phyloP scores from a whole-genome alignment of 1,284 basidiomycete species.

The Austroboletus sp. region DNA sequence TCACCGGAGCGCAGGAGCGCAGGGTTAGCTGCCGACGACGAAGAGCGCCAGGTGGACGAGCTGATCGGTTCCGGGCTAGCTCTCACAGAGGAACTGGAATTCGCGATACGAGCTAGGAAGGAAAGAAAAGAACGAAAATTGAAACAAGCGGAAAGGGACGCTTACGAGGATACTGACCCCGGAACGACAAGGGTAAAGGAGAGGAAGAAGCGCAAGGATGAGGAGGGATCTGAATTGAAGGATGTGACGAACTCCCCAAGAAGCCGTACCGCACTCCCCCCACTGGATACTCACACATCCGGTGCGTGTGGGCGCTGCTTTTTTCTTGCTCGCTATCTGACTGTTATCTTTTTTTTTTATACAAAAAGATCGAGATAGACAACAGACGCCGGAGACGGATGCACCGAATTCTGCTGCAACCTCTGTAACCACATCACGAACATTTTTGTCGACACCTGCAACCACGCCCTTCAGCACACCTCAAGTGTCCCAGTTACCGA shows the following conservation, averaged over 20 bases:
- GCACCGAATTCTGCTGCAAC: constrained; percentile 29
- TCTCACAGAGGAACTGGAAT: constrained; percentile 16
- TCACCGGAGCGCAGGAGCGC: constrained; percentile 52
- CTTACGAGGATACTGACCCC: constrained; percentile 26
- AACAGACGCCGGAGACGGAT: constrained; percentile 37
- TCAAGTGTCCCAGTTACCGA: constrained; percentile 35
- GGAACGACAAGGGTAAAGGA: constrained; percentile 32
- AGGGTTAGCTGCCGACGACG: constrained; percentile 52
- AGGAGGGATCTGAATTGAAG: constrained; percentile 42
- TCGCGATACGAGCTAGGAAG: constrained; percentile 28
- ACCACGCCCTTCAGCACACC: constrained; percentile 36
- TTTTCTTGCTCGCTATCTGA: constrained; percentile 1
- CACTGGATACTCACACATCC: constrained; percentile 35
- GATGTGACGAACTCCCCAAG: constrained; percentile 58
- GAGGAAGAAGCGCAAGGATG: constrained; percentile 38
- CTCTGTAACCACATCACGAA: constrained; percentile 36
- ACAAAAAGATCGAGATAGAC: constrained; percentile 37
- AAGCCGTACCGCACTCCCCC: constrained; percentile 33
- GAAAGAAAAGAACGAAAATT: constrained; percentile 40
- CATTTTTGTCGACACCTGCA: constrained; percentile 38
- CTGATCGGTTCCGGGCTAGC: constrained; percentile 14
- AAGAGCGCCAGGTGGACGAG: constrained; percentile 38
- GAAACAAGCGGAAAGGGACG: constrained; percentile 32
- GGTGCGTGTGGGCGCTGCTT: constrained; percentile 23
- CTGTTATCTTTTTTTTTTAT: constrained; percentile 10